phyloP scores from a whole-genome alignment of 192 early-diverging fungal genomes.

The Helicostylum pulchrum region DNA sequence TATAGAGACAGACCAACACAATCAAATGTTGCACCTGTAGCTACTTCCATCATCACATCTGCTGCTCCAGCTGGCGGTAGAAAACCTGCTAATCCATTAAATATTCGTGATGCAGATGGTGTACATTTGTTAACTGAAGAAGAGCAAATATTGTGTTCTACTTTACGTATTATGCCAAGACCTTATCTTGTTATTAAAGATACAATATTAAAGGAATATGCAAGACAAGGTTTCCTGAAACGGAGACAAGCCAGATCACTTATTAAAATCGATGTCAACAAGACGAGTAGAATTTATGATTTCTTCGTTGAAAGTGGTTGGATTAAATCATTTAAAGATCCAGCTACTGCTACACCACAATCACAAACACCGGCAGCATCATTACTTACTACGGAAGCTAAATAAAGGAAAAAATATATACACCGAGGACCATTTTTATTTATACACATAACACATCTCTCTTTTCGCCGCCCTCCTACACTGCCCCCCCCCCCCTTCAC shows the following conservation, averaged over 20 bases:
- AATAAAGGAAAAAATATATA: not conserved
- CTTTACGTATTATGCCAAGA: slow-evolving; percentile 79
- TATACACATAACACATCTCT: no score
- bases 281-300: slow-evolving; percentile 83
- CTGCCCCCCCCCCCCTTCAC: no score
- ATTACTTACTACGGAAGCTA: slow-evolving; percentile 5
- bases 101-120: slow-evolving; percentile 81
- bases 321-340: slow-evolving; percentile 61
- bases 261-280: slow-evolving; percentile 92
- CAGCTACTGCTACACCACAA: slow-evolving; percentile 3
- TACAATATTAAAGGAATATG: slow-evolving; percentile 81
- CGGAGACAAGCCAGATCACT: slow-evolving; percentile 78
- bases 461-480: no score
- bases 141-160: slow-evolving; percentile 81
- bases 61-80: slow-evolving; percentile 15
- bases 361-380: not conserved
- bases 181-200: slow-evolving; percentile 95
- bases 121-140: slow-evolving; percentile 76
- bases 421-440: not conserved
- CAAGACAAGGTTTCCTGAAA: slow-evolving; percentile 63
- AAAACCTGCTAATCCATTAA: slow-evolving; percentile 59
- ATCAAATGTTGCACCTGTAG: not conserved
- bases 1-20: slow-evolving; percentile 23
- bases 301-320: slow-evolving; percentile 93
- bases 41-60: slow-evolving; percentile 13